These are phyloP conservation scores for Leishmania guyanensis DNA, from an alignment of 208 protist genomes.

Conservation along the genomic window DNA sequence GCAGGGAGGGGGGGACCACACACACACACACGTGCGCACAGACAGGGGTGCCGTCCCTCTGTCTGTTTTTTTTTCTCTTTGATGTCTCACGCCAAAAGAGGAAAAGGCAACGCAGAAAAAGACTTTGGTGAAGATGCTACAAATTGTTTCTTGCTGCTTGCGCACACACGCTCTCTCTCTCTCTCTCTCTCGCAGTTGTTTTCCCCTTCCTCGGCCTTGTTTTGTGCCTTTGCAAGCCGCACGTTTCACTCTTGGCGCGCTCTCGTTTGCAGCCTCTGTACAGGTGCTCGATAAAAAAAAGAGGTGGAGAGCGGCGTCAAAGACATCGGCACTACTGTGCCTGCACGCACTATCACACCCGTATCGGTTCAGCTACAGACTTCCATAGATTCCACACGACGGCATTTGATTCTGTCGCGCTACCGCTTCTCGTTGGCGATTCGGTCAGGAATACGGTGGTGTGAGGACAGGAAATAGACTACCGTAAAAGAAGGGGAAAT, in stretches of 20 bases:
- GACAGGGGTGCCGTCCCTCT: not conserved
- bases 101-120: not conserved
- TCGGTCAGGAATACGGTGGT: too few relatives aligned
- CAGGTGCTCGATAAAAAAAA: not conserved
- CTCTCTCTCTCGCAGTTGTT: too few relatives aligned
- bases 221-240: not conserved
- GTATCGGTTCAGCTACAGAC: not conserved
- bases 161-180: not conserved
- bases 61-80: slow-evolving; percentile 8
- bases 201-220: not conserved
- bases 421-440: not conserved
- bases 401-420: not conserved
- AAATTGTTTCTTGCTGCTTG: too few relatives aligned
- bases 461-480: not conserved
- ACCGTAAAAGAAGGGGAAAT: not conserved
- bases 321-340: not conserved
- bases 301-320: not conserved
- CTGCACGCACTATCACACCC: not conserved
- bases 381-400: not conserved
- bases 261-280: not conserved
- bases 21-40: not conserved
- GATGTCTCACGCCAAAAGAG: not conserved
- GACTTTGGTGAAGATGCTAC: not conserved
- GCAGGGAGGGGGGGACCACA: not conserved
- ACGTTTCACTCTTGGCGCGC: not conserved